These are phyloP conservation scores for Podochytrium sp. DNA, from an alignment of 192 early-diverging fungal species.

Conservation along the genomic window DNA sequence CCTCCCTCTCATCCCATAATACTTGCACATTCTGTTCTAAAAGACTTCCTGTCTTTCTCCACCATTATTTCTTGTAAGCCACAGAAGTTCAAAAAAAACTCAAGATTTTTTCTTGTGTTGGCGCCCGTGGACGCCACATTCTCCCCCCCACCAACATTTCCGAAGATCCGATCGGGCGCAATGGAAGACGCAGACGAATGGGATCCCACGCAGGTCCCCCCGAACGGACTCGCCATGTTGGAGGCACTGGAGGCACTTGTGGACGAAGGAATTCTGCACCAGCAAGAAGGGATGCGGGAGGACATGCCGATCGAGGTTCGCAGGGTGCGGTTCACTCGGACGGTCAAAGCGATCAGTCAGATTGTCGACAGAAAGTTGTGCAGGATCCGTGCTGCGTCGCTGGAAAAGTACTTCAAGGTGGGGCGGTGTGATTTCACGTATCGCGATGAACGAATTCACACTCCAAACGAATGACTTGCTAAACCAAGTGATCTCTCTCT, in stretches of 20 bases:
- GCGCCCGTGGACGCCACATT: no score
- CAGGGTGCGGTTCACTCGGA: constrained; percentile 17
- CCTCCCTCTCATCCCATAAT: no score
- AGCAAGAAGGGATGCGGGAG: neutral
- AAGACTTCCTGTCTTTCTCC: no score
- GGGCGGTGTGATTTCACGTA: neutral
- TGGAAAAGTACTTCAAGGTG: constrained; percentile 25
- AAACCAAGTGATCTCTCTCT: neutral
- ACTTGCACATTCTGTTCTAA: no score
- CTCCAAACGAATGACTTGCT: neutral
- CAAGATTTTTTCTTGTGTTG: neutral
- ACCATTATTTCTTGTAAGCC: no score
- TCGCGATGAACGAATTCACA: neutral
- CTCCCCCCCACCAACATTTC: no score
- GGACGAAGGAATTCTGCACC: constrained; percentile 15
- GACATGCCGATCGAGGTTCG: neutral
- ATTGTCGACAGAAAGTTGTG: constrained; percentile 16
- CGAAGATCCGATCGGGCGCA: no score
- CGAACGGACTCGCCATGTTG: neutral
- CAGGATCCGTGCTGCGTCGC: neutral
- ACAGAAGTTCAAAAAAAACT: neutral
- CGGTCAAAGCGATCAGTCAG: constrained; percentile 6
- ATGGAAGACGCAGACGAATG: no score
- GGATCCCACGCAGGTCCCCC: no score
- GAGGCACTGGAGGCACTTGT: constrained; percentile 8